Evolutionary conservation across 2,329 filamentous ascomycete genomes (phyloP).

Genomic region (Karstenula rhodostoma): DNA sequence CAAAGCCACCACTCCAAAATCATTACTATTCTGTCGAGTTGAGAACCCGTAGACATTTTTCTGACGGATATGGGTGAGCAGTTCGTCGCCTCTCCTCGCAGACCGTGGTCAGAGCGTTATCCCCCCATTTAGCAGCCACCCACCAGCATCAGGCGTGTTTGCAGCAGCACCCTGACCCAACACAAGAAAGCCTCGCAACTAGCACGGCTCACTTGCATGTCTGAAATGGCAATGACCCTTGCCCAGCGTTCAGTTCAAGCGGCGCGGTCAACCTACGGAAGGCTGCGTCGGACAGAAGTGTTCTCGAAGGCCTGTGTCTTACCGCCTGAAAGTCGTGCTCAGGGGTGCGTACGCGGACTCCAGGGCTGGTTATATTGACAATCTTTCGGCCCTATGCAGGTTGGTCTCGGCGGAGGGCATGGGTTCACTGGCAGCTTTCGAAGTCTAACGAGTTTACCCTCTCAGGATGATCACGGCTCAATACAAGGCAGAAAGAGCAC

Average conservation of each 20-base stretch:
- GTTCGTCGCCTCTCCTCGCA: no score
- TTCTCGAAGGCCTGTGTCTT: slow-evolving; percentile 2
- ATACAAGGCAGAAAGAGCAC: neutral
- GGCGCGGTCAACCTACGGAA: neutral
- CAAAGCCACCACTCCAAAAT: no score
- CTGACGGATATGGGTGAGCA: no score
- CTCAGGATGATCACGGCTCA: neutral
- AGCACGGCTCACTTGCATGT: neutral
- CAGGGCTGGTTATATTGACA: neutral
- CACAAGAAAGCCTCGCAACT: neutral
- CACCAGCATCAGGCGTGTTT: no score
- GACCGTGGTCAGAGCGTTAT: no score
- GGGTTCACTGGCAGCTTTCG: neutral
- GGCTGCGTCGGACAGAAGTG: neutral
- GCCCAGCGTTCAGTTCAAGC: neutral
- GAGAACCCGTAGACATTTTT: no score
- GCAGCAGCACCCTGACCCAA: no score
- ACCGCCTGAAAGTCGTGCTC: neutral
- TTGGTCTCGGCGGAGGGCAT: slow-evolving; percentile 3
- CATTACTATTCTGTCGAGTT: no score
- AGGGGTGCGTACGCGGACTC: neutral
- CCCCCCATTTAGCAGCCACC: no score
- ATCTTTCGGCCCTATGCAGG: slow-evolving; percentile 4
- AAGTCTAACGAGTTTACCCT: neutral
- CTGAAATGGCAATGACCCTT: neutral